Base-by-base conservation (phyloP, 78 protist genomes). In the Cavenderia fasciculata region DNA sequence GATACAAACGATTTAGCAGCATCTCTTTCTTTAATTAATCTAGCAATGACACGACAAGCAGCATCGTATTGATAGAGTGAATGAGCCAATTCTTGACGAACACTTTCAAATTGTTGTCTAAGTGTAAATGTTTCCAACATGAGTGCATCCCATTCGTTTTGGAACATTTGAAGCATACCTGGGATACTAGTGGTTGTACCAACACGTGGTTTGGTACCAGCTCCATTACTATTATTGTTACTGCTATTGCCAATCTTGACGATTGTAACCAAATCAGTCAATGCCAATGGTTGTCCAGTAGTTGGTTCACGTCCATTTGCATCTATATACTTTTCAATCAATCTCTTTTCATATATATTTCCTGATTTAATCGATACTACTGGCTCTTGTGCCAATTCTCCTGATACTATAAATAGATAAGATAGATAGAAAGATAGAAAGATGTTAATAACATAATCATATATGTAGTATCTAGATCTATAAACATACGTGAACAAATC, bases 21-120 rank as follows among this genome's bases (percentile, higher is more conserved):
- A 63, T 98, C 99, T 29, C 99, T 88, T 93, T 98, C 99, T 49
- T 86, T 79, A 23, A 87, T 77, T 14, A 99, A 77, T 18, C 99
- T 74, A 0, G 99, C 99, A 70, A 99, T 98, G 33, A 98, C 99
- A 11, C 99, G 90, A 93, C 99, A 97, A 0, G 99, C 98, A 0
- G 99, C 99, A 38, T 99, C 99, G 84, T 99, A 97, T 94, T 98
- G 98, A 62, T 98, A 99, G 63, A 99, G 92, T 0, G 99, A 65
- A 52, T 98, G 98, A 1, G 99, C 65, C 8, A 99, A 97, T 59
- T 98, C 99, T 52, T 95, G 96, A 23, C 98, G 34, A 29, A 85
- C 44, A 4, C 21, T 43, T 38, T 95, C 97, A 25, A 95, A 94
- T 73, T 97, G 98, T 86, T 97, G 70, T 71, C 96, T 96, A 66